Evolutionary conservation across 495 filamentous ascomycete species (phyloP).

Genomic region (Zalerion maritima): DNA sequence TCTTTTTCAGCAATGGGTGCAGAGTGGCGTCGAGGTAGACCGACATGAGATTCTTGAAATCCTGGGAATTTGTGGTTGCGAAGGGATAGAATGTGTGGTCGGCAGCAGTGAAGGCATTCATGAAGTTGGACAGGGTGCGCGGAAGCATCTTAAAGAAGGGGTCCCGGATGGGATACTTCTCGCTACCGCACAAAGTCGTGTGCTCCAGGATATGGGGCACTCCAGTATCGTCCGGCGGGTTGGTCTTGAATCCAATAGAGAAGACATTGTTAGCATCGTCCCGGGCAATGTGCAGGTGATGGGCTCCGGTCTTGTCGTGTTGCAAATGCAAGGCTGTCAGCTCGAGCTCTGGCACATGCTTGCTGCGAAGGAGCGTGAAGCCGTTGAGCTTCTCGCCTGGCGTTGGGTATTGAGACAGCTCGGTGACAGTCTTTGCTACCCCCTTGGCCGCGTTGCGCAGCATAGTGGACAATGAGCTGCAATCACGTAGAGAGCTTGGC

Average conservation of each 20-base stretch:
- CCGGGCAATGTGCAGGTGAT: conserved; percentile 86
- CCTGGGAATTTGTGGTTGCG: conserved; percentile 89
- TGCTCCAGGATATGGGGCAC: conserved; percentile 97
- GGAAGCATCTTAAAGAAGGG: conserved; percentile 99
- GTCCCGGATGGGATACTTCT: conserved; percentile 95
- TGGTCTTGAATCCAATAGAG: conserved; percentile 97
- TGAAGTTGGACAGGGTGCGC: conserved; percentile 92
- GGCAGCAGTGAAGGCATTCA: conserved; percentile 94
- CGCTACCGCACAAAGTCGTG: conserved; percentile 89
- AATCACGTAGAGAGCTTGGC: conserved; percentile 1
- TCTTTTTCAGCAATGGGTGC: conserved; percentile 68
- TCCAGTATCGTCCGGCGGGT: conserved; percentile 89
- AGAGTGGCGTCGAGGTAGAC: conserved; percentile 94
- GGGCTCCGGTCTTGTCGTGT: conserved; percentile 86
- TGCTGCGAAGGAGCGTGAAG: conserved; percentile 75
- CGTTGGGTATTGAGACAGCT: conserved; percentile 54
- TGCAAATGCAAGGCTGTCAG: conserved; percentile 76
- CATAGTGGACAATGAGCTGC: conserved; percentile 18
- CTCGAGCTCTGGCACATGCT: conserved; percentile 88
- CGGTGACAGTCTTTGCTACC: conserved; percentile 52
- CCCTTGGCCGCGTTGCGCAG: conserved; percentile 33
- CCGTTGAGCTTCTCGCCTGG: conserved; percentile 79
- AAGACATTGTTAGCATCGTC: conserved; percentile 99
- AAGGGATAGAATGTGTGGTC: conserved; percentile 99
- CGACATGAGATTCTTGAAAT: conserved; percentile 89